phyloP scores from a whole-genome alignment of 1,284 basidiomycete species.

The Ganoderma sinense region DNA sequence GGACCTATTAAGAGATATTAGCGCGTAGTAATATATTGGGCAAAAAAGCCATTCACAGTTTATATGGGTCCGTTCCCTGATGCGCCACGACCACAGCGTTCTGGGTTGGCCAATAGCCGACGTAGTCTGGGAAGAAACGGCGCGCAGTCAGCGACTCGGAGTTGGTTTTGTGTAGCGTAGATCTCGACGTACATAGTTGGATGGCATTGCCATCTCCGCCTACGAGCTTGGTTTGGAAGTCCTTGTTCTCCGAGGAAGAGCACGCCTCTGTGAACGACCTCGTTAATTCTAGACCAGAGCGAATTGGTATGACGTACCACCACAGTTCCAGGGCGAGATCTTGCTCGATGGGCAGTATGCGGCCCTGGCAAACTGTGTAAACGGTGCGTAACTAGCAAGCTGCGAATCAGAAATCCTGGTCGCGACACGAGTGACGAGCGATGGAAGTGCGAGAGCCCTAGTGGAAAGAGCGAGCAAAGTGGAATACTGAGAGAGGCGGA shows the following conservation, averaged over 20 bases:
- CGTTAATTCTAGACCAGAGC: background rate
- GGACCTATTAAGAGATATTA: no score
- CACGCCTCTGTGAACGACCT: conserved; percentile 43
- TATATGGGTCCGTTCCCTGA: conserved; percentile 58
- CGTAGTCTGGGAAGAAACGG: conserved; percentile 44
- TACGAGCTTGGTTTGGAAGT: conserved; percentile 50
- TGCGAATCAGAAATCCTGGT: conserved; percentile 11
- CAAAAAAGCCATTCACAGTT: conserved; percentile 44
- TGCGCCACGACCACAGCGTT: conserved; percentile 58
- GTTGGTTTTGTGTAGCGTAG: no score
- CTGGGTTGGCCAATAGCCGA: conserved; percentile 54
- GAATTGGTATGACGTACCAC: conserved; percentile 38
- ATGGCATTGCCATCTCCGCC: conserved; percentile 55
- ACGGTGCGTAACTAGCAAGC: conserved; percentile 48
- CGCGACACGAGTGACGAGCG: conserved; percentile 11
- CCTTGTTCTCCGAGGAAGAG: conserved; percentile 41
- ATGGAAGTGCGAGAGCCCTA: conserved; percentile 14
- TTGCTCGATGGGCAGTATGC: no score
- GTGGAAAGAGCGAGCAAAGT: no score
- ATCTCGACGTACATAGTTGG: conserved; percentile 50
- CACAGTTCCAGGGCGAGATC: conserved; percentile 53
- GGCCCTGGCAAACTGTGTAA: conserved; percentile 58
- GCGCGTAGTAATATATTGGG: no score
- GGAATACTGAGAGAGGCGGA: no score
- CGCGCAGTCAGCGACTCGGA: background rate